Percentiles rank a stretch among this genome's conserved stretches.
phyloP scores from a whole-genome alignment of 192 early-diverging fungal genomes.

The Mortierella antarctica region DNA sequence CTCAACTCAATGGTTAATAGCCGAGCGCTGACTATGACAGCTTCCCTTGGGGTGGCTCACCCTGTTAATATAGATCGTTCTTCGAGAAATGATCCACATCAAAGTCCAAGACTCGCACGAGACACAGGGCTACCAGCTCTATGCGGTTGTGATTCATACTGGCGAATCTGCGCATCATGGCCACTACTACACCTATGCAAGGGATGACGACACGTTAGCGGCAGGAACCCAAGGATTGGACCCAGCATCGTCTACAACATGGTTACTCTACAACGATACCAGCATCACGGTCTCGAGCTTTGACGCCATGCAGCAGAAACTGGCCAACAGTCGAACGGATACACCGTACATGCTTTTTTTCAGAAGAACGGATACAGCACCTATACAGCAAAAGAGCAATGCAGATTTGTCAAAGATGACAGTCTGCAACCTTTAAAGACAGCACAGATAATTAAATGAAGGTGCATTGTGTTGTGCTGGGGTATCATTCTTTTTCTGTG shows the following conservation, averaged over 20 bases:
- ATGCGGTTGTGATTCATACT: constrained; percentile 60
- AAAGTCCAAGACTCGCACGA: constrained; percentile 19
- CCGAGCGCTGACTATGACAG: background rate
- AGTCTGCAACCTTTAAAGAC: constrained; percentile 16
- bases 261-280: constrained; percentile 56
- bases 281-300: constrained; percentile 37
- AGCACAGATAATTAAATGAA: background rate
- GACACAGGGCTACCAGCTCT: constrained; percentile 46
- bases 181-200: constrained; percentile 64
- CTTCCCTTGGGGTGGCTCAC: background rate
- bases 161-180: constrained; percentile 61
- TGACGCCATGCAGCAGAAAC: constrained; percentile 28
- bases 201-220: constrained; percentile 16
- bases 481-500: background rate
- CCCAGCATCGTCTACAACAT: background rate
- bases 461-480: too few relatives aligned
- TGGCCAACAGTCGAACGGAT: constrained; percentile 41
- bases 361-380: background rate
- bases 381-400: background rate
- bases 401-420: background rate
- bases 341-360: constrained; percentile 64
- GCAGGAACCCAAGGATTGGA: background rate
- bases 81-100: constrained; percentile 20
- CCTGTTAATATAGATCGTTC: constrained; percentile 3
- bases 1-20: too few relatives aligned